Conservation (phyloP, 2,329 filamentous ascomycete genomes). For the Paraphaeosphaeria minitans region DNA sequence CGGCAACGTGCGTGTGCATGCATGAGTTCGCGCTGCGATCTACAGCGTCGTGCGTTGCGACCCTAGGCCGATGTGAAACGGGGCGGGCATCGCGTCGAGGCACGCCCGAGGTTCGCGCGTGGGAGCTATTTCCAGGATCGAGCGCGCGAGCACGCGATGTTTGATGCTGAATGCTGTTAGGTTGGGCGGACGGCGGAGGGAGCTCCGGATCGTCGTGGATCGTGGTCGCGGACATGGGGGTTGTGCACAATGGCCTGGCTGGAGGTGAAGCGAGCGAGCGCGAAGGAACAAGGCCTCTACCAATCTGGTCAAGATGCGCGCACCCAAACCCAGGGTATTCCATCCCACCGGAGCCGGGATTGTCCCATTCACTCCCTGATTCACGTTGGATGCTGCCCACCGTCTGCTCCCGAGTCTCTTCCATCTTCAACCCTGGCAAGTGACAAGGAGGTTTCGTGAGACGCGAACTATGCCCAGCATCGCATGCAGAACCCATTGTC, state of each 20-base stretch:
- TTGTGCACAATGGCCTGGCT: background rate
- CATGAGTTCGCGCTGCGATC: background rate
- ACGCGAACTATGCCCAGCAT: too few relatives aligned
- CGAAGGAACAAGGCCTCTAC: background rate
- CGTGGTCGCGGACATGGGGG: slow-evolving; percentile 12
- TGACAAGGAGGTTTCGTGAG: too few relatives aligned
- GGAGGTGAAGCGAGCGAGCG: slow-evolving; percentile 3
- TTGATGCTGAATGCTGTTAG: slow-evolving; percentile 4
- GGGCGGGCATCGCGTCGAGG: background rate
- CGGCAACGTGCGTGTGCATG: slow-evolving; percentile 5
- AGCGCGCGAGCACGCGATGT: slow-evolving; percentile 3
- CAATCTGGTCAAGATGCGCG: background rate
- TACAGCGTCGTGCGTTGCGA: slow-evolving; percentile 3
- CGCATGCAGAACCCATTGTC: too few relatives aligned
- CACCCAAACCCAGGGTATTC: too few relatives aligned
- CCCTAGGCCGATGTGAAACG: background rate
- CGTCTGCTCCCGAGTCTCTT: too few relatives aligned
- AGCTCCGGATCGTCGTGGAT: slow-evolving; percentile 13
- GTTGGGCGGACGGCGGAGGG: slow-evolving; percentile 14
- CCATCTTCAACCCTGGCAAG: too few relatives aligned
- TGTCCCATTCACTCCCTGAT: background rate
- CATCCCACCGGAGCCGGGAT: too few relatives aligned
- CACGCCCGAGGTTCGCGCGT: background rate
- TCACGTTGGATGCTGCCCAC: too few relatives aligned
- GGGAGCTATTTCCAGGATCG: background rate